Evolutionary conservation across 2,329 filamentous ascomycete species (phyloP).

Genomic region (Ceratocystis harringtonii): DNA sequence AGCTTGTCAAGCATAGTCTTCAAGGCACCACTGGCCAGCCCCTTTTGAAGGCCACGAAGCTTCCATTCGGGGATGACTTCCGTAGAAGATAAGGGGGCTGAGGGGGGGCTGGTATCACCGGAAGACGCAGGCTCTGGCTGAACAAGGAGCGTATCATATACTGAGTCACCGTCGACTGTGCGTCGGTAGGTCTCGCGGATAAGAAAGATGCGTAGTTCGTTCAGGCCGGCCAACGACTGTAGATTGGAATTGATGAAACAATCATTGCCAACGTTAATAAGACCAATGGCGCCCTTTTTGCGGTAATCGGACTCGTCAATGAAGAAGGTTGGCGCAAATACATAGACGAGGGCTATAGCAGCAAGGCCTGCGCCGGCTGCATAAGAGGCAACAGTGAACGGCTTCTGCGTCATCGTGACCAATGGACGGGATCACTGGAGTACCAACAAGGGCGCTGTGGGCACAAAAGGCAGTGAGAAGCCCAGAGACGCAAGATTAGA

Average conservation of each 20-base stretch:
- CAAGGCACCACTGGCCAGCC: conserved; percentile 68
- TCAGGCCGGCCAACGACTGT: conserved; percentile 79
- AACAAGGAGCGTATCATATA: conserved; percentile 51
- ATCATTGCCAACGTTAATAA: conserved; percentile 84
- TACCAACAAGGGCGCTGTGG: no score
- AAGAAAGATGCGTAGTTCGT: conserved; percentile 77
- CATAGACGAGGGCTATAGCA: conserved; percentile 87
- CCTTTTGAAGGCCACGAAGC: conserved; percentile 56
- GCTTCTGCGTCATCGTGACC: conserved; percentile 25
- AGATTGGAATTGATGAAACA: conserved; percentile 95
- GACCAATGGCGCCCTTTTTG: conserved; percentile 77
- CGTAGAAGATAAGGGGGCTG: not conserved
- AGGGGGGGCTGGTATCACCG: not conserved
- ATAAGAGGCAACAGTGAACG: conserved; percentile 51
- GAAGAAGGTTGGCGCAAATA: conserved; percentile 94
- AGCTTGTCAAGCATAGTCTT: conserved; percentile 86
- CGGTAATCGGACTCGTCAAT: conserved; percentile 59
- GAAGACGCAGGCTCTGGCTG: conserved; percentile 27
- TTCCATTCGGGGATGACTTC: conserved; percentile 40
- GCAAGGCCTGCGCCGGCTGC: conserved; percentile 90
- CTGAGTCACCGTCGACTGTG: conserved; percentile 57
- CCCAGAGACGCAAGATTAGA: no score
- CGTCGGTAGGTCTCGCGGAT: conserved; percentile 83
- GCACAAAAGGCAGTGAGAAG: no score
- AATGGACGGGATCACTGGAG: no score